These are phyloP conservation scores for Didymella segeticola DNA, from an alignment of 2,329 filamentous ascomycete genomes.

Conservation along the genomic window DNA sequence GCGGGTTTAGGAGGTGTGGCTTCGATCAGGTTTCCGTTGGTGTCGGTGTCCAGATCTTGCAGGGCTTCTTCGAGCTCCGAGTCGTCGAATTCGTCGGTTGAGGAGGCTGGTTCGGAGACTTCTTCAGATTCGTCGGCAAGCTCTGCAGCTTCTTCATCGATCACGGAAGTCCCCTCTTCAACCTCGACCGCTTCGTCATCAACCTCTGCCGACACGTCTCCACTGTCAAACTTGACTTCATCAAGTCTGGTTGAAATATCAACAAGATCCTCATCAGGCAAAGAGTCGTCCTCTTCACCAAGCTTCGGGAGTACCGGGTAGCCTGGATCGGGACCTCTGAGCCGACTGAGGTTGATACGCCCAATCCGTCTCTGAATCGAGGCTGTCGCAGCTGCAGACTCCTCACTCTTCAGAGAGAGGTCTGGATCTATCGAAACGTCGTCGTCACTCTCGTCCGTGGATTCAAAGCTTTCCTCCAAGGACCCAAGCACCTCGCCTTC, in stretches of 20 bases:
- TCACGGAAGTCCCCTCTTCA: too few species aligned
- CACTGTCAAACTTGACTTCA: neutral
- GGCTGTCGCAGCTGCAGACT: neutral
- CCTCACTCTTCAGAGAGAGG: neutral
- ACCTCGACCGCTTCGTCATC: neutral
- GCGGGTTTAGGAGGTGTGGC: neutral
- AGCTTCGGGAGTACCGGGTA: conserved; percentile 25
- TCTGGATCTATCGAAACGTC: neutral
- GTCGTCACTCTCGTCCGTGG: conserved; percentile 9
- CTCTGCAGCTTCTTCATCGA: too few species aligned
- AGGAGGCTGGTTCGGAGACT: too few species aligned
- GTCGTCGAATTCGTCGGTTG: conserved; percentile 33
- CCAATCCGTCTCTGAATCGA: conserved; percentile 24
- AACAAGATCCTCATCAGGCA: conserved; percentile 3
- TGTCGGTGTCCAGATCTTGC: conserved; percentile 21
- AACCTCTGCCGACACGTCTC: neutral
- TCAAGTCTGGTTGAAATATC: neutral
- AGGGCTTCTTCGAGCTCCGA: conserved; percentile 36
- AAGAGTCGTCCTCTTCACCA: neutral
- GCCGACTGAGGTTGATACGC: conserved; percentile 25
- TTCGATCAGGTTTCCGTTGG: neutral
- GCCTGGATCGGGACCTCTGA: conserved; percentile 23
- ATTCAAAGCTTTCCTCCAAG: conserved; percentile 4
- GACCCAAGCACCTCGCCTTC: conserved; percentile 22
- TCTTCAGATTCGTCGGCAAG: too few species aligned